Conservation (phyloP, 202 grass and related monocot species). For the Setaria viridis region DNA sequence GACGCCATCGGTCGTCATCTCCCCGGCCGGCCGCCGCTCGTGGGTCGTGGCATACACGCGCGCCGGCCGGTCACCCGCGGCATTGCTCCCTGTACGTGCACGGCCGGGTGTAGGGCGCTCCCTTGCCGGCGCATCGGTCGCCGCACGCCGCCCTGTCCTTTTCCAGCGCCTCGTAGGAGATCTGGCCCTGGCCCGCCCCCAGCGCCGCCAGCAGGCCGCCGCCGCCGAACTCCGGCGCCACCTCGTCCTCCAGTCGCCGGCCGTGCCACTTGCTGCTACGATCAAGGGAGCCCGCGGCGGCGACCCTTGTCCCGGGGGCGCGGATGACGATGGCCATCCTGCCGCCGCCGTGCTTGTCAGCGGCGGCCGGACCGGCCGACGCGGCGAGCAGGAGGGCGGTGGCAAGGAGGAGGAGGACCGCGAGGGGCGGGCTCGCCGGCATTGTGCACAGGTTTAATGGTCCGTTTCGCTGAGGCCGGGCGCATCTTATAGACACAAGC, state of each 20-base stretch:
- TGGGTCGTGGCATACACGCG: too few relatives aligned
- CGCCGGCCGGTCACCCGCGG: too few relatives aligned
- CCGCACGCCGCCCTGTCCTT: not conserved
- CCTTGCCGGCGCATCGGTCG: not conserved
- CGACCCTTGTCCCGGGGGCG: not conserved
- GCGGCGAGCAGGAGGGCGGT: not conserved
- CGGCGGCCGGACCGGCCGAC: not conserved
- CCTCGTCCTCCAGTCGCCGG: constrained; percentile 13
- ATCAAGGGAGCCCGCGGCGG: not conserved
- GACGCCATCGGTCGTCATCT: too few relatives aligned
- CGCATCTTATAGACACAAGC: too few relatives aligned
- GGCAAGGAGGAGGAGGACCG: not conserved
- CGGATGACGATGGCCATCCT: not conserved
- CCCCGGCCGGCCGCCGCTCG: too few relatives aligned
- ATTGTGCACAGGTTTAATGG: not conserved
- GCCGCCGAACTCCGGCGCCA: constrained; percentile 7
- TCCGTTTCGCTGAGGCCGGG: not conserved
- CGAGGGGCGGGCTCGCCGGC: not conserved
- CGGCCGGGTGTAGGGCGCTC: not conserved
- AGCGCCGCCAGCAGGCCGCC: too few relatives aligned
- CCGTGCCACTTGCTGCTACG: not conserved
- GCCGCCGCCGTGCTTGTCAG: not conserved
- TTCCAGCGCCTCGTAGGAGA: too few relatives aligned
- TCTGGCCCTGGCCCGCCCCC: not conserved
- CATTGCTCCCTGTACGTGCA: not conserved